Conservation (phyloP, 2,329 filamentous ascomycete species). For the Tympanopsis confertula region DNA sequence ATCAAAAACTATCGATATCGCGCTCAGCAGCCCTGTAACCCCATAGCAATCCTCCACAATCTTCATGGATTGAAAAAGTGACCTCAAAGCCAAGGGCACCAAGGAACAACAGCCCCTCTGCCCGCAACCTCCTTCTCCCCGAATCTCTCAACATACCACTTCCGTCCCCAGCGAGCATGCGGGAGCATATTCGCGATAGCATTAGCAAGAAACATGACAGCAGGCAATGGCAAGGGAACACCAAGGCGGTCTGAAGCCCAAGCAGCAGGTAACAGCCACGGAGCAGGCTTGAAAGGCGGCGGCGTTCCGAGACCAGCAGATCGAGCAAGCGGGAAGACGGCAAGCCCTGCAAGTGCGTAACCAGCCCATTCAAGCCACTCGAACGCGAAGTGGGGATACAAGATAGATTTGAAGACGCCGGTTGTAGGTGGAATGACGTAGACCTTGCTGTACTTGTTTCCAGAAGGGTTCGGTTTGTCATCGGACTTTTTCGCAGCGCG, state of each 20-base stretch:
- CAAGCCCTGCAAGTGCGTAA: neutral
- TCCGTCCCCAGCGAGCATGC: conserved; percentile 1
- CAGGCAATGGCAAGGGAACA: neutral
- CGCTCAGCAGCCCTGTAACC: no score
- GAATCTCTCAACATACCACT: conserved; percentile 1
- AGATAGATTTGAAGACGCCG: neutral
- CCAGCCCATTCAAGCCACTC: neutral
- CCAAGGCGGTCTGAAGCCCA: neutral
- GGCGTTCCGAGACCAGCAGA: neutral
- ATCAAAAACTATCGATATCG: no score
- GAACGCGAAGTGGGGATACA: neutral
- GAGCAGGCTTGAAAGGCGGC: neutral
- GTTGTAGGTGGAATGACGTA: neutral
- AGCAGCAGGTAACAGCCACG: neutral
- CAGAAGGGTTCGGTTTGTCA: neutral
- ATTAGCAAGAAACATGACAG: neutral
- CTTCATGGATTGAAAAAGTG: no score
- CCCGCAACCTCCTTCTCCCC: conserved; percentile 1
- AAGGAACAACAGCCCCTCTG: neutral
- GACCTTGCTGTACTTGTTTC: neutral
- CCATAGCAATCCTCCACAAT: no score
- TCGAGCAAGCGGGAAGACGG: neutral
- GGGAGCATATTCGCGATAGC: conserved; percentile 1
- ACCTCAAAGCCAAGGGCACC: conserved; percentile 1
- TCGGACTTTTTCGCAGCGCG: neutral